These are phyloP conservation scores for Heritiera littoralis DNA, from an alignment of 345 rosid genomes.

Conservation along the genomic window DNA sequence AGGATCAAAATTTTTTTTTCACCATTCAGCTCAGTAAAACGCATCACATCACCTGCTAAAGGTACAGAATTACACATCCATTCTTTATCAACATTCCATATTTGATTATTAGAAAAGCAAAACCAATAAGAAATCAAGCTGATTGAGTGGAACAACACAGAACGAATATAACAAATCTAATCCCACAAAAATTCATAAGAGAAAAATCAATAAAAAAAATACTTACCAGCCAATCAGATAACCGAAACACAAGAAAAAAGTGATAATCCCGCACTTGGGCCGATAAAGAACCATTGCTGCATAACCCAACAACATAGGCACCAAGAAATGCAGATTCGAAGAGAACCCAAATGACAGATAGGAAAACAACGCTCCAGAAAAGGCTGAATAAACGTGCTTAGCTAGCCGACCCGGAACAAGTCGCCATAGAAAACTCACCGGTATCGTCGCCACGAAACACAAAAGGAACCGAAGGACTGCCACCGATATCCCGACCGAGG, in stretches of 20 bases:
- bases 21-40: neutral
- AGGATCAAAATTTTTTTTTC: neutral
- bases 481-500: conserved; percentile 77
- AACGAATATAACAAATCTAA: neutral
- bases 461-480: conserved; percentile 84
- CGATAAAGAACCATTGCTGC: conserved; percentile 72
- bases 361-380: conserved; percentile 67
- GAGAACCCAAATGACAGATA: conserved; percentile 85
- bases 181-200: neutral
- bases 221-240: conserved; percentile 90
- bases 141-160: neutral
- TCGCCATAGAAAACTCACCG: conserved; percentile 66
- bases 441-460: conserved; percentile 86
- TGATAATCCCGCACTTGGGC: conserved; percentile 63
- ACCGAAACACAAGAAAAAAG: conserved; percentile 72
- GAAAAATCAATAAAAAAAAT: neutral
- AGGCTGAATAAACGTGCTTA: conserved; percentile 68
- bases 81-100: neutral
- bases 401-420: conserved; percentile 61
- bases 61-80: neutral
- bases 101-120: neutral
- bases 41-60: neutral
- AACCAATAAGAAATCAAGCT: neutral
- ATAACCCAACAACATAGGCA: conserved; percentile 77
- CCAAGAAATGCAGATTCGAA: conserved; percentile 87